Conservation (phyloP, 768 basidiomycete genomes). For the Tylopilus balloui region DNA sequence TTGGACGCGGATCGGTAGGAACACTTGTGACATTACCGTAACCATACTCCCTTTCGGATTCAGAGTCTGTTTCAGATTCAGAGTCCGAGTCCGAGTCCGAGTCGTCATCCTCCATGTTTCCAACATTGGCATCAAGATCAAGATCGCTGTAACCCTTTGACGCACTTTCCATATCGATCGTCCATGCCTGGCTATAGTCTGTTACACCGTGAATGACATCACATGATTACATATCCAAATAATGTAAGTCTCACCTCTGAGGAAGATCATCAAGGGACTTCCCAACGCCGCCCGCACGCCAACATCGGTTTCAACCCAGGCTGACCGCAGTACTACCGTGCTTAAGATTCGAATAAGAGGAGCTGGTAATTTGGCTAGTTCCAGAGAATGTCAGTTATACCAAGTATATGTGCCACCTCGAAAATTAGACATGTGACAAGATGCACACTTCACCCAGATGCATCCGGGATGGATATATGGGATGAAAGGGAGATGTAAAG, state of each 20-base stretch:
- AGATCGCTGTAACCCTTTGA: conserved; percentile 9
- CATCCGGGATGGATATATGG: neutral
- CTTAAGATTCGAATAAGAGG: conserved; percentile 47
- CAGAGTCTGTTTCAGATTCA: conserved; percentile 17
- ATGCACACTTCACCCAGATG: neutral
- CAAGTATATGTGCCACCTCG: neutral
- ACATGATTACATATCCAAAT: neutral
- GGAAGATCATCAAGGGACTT: conserved; percentile 63
- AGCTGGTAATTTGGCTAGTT: conserved; percentile 23
- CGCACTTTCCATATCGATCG: conserved; percentile 22
- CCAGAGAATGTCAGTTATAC: conserved; percentile 4
- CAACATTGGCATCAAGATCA: conserved; percentile 28
- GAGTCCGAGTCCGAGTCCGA: conserved; percentile 32
- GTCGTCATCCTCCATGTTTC: conserved; percentile 26
- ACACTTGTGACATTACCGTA: conserved; percentile 35
- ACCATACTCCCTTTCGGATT: conserved; percentile 25
- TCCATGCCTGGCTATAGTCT: conserved; percentile 72
- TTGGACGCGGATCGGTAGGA: neutral
- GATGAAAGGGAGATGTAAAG: neutral
- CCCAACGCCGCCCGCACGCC: conserved; percentile 67
- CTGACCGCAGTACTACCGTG: conserved; percentile 57
- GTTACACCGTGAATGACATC: neutral
- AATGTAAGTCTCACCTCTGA: conserved; percentile 49
- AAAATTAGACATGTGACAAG: neutral
- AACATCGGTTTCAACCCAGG: conserved; percentile 66